Evolutionary conservation across 176 grass and related monocot species (phyloP).

Genomic region (Saccharum spontaneum): DNA sequence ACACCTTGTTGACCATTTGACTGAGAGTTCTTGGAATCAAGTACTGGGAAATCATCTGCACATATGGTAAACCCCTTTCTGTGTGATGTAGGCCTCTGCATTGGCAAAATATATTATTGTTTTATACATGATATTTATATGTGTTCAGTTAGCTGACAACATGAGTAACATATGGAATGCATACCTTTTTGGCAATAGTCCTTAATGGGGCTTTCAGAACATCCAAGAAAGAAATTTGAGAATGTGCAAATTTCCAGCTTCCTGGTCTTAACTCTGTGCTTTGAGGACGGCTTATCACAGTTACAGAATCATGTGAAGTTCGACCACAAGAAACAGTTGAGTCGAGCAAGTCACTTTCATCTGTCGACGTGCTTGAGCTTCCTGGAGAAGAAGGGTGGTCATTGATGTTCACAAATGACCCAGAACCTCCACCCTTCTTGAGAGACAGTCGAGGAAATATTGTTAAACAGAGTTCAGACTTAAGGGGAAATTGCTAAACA

Average conservation of each 20-base stretch:
- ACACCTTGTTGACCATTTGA: slow-evolving; percentile 42
- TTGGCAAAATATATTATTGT: slow-evolving; percentile 3
- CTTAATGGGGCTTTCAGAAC: slow-evolving; percentile 26
- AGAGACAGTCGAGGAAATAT: too few relatives aligned
- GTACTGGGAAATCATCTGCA: slow-evolving; percentile 69
- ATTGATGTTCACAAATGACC: slow-evolving; percentile 40
- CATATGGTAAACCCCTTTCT: slow-evolving; percentile 59
- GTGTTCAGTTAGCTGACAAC: background rate
- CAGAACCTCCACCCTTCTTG: slow-evolving; percentile 40
- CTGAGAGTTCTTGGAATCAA: slow-evolving; percentile 62
- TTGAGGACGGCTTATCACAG: slow-evolving; percentile 26
- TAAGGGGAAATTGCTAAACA: background rate
- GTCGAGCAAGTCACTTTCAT: slow-evolving; percentile 63
- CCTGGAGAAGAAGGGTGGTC: slow-evolving; percentile 49
- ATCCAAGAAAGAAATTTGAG: slow-evolving; percentile 45
- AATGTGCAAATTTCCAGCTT: slow-evolving; percentile 47
- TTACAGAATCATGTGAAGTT: slow-evolving; percentile 40
- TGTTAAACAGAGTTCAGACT: too few relatives aligned
- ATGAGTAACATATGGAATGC: background rate
- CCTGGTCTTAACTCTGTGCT: slow-evolving; percentile 58
- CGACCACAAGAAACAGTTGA: slow-evolving; percentile 36
- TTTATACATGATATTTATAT: background rate
- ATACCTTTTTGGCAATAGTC: slow-evolving; percentile 19
- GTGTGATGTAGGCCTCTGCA: slow-evolving; percentile 45
- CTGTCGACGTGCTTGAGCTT: slow-evolving; percentile 61